A percentile compares a stretch with the other conserved stretches of the same genome.
These are phyloP conservation scores for Pezicula carpinea DNA, from an alignment of 2,329 filamentous ascomycete genomes.

Conservation along the genomic window DNA sequence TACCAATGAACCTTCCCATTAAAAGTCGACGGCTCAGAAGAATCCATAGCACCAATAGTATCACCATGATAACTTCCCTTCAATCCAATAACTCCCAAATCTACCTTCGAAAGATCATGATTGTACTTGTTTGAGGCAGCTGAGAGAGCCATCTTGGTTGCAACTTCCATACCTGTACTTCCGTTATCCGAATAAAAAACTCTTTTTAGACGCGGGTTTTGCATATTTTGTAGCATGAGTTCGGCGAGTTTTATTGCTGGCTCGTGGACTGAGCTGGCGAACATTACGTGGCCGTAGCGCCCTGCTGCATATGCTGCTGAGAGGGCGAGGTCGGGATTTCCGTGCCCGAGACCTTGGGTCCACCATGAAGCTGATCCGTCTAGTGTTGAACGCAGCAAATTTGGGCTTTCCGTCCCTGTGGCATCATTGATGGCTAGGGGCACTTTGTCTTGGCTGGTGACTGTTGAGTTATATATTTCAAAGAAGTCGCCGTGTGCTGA, in stretches of 20 bases:
- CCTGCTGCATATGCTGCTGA: constrained; percentile 78
- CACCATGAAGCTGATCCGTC: constrained; percentile 88
- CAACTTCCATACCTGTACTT: constrained; percentile 79
- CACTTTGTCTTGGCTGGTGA: constrained; percentile 6
- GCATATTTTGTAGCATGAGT: constrained; percentile 51
- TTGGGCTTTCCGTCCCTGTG: constrained; percentile 5
- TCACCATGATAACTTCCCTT: constrained; percentile 84
- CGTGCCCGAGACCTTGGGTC: constrained; percentile 84
- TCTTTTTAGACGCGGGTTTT: constrained; percentile 61
- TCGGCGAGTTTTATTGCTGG: constrained; percentile 69
- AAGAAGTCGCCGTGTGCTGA: constrained; percentile 78
- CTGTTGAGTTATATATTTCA: constrained; percentile 44
- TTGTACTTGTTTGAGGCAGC: constrained; percentile 63
- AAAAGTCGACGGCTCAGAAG: constrained; percentile 69
- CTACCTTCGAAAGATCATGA: constrained; percentile 46
- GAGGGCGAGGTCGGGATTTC: constrained; percentile 65
- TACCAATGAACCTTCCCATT: constrained; percentile 90
- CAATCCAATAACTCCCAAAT: constrained; percentile 66
- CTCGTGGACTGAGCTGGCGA: constrained; percentile 73
- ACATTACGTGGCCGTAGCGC: constrained; percentile 85
- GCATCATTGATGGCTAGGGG: too few species aligned
- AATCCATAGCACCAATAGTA: constrained; percentile 86
- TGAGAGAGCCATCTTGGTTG: constrained; percentile 77
- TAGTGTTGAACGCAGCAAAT: constrained; percentile 60
- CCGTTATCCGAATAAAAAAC: constrained; percentile 84